Percentiles rank a stretch among this genome's conserved stretches.
Conservation (phyloP, 169 alveolate genomes). For the Plasmodium knowlesi region DNA sequence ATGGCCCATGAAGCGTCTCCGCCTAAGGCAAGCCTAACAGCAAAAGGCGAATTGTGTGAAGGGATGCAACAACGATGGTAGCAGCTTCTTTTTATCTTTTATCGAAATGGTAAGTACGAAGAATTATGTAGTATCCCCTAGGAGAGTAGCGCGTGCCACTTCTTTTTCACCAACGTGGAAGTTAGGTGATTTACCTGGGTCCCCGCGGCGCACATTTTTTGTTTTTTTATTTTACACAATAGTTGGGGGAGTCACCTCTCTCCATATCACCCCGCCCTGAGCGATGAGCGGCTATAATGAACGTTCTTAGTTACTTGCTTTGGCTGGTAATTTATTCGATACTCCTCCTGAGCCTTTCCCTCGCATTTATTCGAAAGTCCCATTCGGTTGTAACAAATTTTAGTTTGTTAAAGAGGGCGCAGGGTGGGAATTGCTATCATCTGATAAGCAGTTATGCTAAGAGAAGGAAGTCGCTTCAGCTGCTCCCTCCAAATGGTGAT, state of each 20-base stretch:
- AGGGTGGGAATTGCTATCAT: neutral
- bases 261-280: neutral
- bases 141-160: neutral
- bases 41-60: neutral
- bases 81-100: neutral
- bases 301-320: neutral
- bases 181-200: neutral
- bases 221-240: neutral
- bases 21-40: neutral
- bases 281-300: constrained; percentile 1
- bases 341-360: neutral
- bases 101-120: neutral
- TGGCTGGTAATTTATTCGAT: neutral
- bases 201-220: neutral
- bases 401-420: neutral
- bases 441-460: neutral
- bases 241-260: neutral
- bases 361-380: neutral
- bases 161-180: neutral
- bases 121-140: neutral
- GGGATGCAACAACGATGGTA: neutral
- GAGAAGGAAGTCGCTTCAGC: neutral
- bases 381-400: neutral
- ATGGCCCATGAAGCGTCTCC: neutral
- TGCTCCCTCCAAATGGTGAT: neutral